phyloP scores from a whole-genome alignment of 2,329 filamentous ascomycete species.

The Verticillium alfalfae region DNA sequence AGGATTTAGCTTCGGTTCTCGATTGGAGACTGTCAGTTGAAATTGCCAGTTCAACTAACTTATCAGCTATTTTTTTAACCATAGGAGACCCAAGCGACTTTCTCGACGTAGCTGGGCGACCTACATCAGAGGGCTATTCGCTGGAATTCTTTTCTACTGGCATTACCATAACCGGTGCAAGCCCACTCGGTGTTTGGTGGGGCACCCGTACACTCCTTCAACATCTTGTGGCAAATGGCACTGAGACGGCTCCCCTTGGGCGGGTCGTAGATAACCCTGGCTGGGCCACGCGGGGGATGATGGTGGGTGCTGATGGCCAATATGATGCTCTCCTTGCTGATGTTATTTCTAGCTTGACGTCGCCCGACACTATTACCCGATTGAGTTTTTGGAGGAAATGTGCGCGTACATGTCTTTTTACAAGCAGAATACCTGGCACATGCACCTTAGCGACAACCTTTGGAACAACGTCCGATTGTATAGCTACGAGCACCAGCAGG shows the following conservation, averaged over 20 bases:
- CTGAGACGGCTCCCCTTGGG: constrained; percentile 21
- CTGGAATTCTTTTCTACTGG: constrained; percentile 25
- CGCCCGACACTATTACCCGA: constrained; percentile 16
- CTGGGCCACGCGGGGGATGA: constrained; percentile 37
- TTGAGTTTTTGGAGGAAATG: constrained; percentile 30
- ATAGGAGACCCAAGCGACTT: constrained; percentile 32
- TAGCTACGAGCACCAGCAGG: constrained; percentile 35
- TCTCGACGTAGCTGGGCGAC: constrained; percentile 36
- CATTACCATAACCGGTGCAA: constrained; percentile 32
- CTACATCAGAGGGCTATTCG: constrained; percentile 45
- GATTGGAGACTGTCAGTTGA: constrained; percentile 22
- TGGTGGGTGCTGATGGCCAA: constrained; percentile 15
- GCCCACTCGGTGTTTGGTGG: constrained; percentile 40
- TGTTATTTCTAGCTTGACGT: constrained; percentile 12
- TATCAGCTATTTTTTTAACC: constrained; percentile 36
- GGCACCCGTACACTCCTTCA: constrained; percentile 39
- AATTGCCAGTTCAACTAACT: constrained; percentile 17
- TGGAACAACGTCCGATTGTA: constrained; percentile 39
- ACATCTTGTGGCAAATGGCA: constrained; percentile 24
- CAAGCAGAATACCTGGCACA: constrained; percentile 43
- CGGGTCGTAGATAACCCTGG: constrained; percentile 30
- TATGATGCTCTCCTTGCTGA: not conserved
- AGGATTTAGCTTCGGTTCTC: constrained; percentile 22
- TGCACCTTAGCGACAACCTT: constrained; percentile 43
- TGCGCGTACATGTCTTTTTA: constrained; percentile 40